Evolutionary conservation across 2,329 filamentous ascomycete genomes (phyloP), one percentile per base, ranked within the genome.

Genomic region (Aspergillus carbonarius): DNA sequence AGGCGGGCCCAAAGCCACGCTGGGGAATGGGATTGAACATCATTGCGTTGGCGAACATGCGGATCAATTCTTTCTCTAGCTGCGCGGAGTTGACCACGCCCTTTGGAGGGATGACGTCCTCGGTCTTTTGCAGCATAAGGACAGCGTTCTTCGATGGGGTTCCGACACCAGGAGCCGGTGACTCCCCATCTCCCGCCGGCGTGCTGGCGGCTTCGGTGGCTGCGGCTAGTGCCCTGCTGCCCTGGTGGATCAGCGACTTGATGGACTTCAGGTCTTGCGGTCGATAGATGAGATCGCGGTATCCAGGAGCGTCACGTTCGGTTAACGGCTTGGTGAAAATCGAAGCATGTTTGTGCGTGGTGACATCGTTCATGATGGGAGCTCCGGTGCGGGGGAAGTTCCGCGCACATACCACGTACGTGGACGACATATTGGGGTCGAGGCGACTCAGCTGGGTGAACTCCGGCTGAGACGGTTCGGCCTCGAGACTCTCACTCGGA

Each of bases 21-120:
- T 90, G 82, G 0, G 89, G 87, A 62, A 96, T 91, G 0, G 90
- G 88, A 68, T 98, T 98, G 80, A 96, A 99, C 95, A 99, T 98
- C 75, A 97, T 90, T 17, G 95, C 93, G 70, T 98, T 98, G 65
- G 92, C 92, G 74, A 98, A 96, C 91, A 98, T 97, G 68, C 96
- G 90, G 67, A 96, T 91, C 10, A 98, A 80, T 73, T 98, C 93
- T 65, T 92, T 91, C 75, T 98, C 93, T 15, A 98, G 82, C 73
- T 98, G 95, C 1, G 89, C 87, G 52, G 90, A 93, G 74, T 98
- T 98, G 74, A 98, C 91, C 67, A 98, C 96, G 18, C 88, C 91
- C 67, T 88, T 91, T 0, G 95, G 93, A 2, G 93, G 91, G 2
- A 93, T 82, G 25, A 96, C 81, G 58, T 97, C 91, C 51, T 88